Base-by-base conservation (phyloP, 2,329 filamentous ascomycete genomes). In the Aspergillus sp. region DNA sequence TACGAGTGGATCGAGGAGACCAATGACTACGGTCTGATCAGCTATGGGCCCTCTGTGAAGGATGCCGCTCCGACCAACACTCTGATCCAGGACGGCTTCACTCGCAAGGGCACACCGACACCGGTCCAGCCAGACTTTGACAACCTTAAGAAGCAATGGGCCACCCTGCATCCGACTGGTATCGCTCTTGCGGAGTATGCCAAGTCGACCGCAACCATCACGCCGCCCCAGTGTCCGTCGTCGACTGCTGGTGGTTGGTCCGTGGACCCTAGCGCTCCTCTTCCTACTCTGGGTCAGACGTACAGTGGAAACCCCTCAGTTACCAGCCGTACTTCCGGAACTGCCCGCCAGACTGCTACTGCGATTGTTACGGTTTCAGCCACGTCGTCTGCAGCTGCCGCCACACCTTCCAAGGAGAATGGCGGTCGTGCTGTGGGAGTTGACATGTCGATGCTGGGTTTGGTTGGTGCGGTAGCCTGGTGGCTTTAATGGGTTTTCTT, bases 1-100 rank as follows among this genome's bases (percentile, higher is more conserved):
- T 94, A 95, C 69, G 88, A 95, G 65, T 95, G 89, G 89, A 88
- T 94, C 53, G 73, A 91, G 63, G 89, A 94, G 68, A 74, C 79
- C 44, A 94, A 95, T 67, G 69, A 88, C 60, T 95, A 94, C 66
- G 89, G 89, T 35, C 75, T 95, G 32, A 79, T 94, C 58, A 83
- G 78, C 17, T 95, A 95, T 63, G 87, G 85, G 1, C 71, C 79
- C 3, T 68, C 74, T n/a, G 76, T 75, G 9, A 75, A 74, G 32
- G 70, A 76, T 2, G 79, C 77, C 7, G 73, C 74, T 5, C 72
- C 67, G n/a, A 74, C 75, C 1, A 79, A 77, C n/a, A 74, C 78
- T 12, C 65, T 74, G 48, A 69, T 84, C 43, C 71, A 75, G 49
- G 87, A 82, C 57, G 85, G 87, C 30, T 90, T 78, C 67, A 78